Evolutionary conservation across 73 alveolate genomes (phyloP), one percentile per base, ranked within the genome.

Genomic region (Paramecium biaurelia): DNA sequence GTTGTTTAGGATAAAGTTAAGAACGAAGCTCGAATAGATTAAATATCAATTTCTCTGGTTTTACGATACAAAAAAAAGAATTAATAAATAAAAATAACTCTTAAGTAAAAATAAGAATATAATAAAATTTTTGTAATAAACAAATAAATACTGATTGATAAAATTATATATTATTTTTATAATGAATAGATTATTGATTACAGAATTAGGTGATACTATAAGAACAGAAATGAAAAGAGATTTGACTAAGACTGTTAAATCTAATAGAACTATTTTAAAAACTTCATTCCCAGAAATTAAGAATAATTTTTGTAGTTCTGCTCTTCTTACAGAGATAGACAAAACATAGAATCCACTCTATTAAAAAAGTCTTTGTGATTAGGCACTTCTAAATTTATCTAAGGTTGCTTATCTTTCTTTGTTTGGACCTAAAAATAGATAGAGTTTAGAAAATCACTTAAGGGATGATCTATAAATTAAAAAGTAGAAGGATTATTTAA

Each of bases 341-440:
- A 63, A 63, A 24, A 32, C 49, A 20, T 24, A 41, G n/a, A 79
- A 79, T 24, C 90, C 90, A 3, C 53, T 79, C 6, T 79, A 79
- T 23, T 43, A 43, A 63, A 43, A 79, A 45, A 43, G 63, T 34
- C 56, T 43, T 37, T 79, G 76, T 41, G 76, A 79, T 30, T 30
- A 30, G 7, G 90, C 98, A 72, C 98, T 95, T 30, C 92, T 93
- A 32, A 97, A 84, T 14, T 93, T 94, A 58, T 93, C 79, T 47
- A 96, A 47, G 30, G 96, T 28, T 4, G 97, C 96, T 72, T 93
- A 41, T 92, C 96, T 97, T 85, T 97, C 95, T 88, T 96, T 97
- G 85, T 94, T 95, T 82, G 95, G 94, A 0, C 30, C 45, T 2
- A 38, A 38, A 47, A 11, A 34, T 24, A 30, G 37, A 47, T 18